A percentile compares a stretch with the other conserved stretches of the same genome.
Conservation (phyloP, 2,329 filamentous ascomycete genomes). For the Paradendryphiella salina region DNA sequence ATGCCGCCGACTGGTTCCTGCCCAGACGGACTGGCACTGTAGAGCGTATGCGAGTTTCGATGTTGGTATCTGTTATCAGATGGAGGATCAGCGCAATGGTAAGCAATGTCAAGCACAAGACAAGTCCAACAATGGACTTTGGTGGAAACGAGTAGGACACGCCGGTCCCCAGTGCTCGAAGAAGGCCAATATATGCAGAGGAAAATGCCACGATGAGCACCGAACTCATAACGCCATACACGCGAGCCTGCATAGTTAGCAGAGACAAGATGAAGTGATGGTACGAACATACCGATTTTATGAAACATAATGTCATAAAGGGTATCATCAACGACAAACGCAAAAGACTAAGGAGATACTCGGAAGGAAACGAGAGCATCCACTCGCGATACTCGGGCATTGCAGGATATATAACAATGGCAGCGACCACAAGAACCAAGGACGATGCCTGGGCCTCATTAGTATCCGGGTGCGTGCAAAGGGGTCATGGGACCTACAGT, state of each 20-base stretch:
- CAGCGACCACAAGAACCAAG: conserved; percentile 34
- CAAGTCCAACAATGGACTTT: conserved; percentile 38
- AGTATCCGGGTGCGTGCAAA: conserved; percentile 10
- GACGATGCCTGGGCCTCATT: conserved; percentile 34
- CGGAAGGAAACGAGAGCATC: conserved; percentile 39
- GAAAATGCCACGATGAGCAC: conserved; percentile 41
- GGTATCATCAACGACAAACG: conserved; percentile 46
- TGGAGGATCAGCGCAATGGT: conserved; percentile 39
- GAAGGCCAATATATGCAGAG: conserved; percentile 41
- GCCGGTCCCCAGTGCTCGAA: conserved; percentile 38
- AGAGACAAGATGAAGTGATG: not conserved
- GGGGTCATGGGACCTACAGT: conserved; percentile 22
- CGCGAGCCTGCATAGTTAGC: conserved; percentile 35
- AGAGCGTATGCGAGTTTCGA: conserved; percentile 34
- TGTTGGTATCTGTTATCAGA: conserved; percentile 36
- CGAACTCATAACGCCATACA: conserved; percentile 42
- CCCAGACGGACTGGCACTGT: conserved; percentile 39
- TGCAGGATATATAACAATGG: conserved; percentile 34
- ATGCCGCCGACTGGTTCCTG: conserved; percentile 35
- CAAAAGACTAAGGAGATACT: conserved; percentile 41
- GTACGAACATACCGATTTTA: conserved; percentile 36
- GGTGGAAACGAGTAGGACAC: conserved; percentile 42
- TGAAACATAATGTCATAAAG: conserved; percentile 44
- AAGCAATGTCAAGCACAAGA: conserved; percentile 36
- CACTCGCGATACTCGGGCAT: conserved; percentile 44